Evolutionary conservation across 768 basidiomycete species (phyloP).

Genomic region (Calvatia gigantea): DNA sequence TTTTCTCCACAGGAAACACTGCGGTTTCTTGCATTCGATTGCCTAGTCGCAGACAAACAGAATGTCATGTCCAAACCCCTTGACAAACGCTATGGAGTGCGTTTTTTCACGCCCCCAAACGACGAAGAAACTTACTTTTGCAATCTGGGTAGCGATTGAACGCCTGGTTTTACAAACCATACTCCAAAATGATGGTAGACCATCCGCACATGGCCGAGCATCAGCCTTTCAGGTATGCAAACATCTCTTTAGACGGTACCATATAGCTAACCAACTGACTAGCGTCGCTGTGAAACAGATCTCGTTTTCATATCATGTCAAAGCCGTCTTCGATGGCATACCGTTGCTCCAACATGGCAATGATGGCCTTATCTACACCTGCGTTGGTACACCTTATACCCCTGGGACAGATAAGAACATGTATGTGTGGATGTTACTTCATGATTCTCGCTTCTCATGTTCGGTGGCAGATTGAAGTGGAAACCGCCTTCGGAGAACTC

Average conservation of each 20-base stretch:
- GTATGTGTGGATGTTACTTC: slow-evolving; percentile 41
- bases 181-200: slow-evolving; percentile 62
- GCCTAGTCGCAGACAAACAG: slow-evolving; percentile 79
- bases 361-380: slow-evolving; percentile 96
- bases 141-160: slow-evolving; percentile 56
- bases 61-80: slow-evolving; percentile 85
- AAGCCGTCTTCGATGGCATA: slow-evolving; percentile 84
- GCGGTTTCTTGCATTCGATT: slow-evolving; percentile 89
- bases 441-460: neutral
- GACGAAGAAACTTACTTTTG: slow-evolving; percentile 8
- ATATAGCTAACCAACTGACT: slow-evolving; percentile 13
- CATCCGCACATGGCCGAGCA: slow-evolving; percentile 60
- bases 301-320: slow-evolving; percentile 81
- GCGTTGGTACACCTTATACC: slow-evolving; percentile 78
- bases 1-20: slow-evolving; percentile 61
- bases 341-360: slow-evolving; percentile 86
- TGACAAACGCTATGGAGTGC: slow-evolving; percentile 86
- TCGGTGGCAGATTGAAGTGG: slow-evolving; percentile 80
- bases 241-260: neutral
- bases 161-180: slow-evolving; percentile 82
- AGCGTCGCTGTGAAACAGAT: slow-evolving; percentile 90
- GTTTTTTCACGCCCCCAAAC: slow-evolving; percentile 24
- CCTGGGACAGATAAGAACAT: slow-evolving; percentile 87
- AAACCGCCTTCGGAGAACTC: slow-evolving; percentile 98
- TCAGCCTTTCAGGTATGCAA: slow-evolving; percentile 81